Percentiles rank a stretch among this genome's conserved stretches.
These are phyloP conservation scores for Amaranthus hypochondriacus DNA, from an alignment of 148 eudicot genomes.

Conservation along the genomic window DNA sequence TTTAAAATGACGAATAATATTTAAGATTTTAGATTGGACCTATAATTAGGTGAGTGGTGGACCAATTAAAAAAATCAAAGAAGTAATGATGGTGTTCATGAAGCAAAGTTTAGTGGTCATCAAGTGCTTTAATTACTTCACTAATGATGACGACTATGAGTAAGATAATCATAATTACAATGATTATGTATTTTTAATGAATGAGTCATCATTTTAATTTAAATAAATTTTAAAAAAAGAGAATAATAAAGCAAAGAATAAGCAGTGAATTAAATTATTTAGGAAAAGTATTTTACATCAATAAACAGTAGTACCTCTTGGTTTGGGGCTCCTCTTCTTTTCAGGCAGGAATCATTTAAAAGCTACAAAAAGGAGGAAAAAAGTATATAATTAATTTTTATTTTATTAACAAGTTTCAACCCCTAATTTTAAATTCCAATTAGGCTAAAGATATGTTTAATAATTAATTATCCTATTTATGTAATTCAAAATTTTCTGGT, in stretches of 20 bases:
- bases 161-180: constrained; percentile 16
- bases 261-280: not conserved
- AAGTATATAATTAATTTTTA: constrained; percentile 8
- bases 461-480: constrained; percentile 3
- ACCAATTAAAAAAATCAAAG: constrained; percentile 1
- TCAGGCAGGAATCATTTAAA: constrained; percentile 42
- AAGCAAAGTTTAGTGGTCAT: constrained; percentile 18
- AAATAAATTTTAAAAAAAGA: not conserved
- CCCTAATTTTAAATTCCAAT: constrained; percentile 25
- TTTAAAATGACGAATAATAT: not conserved
- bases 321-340: constrained; percentile 46
- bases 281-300: not conserved
- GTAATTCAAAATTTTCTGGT: not conserved
- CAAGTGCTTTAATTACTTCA: constrained; percentile 4
- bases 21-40: too few relatives aligned
- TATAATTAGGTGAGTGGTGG: not conserved
- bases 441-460: constrained; percentile 22
- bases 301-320: constrained; percentile 23
- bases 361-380: constrained; percentile 31
- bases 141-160: constrained; percentile 16
- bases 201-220: constrained; percentile 12
- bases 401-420: not conserved
- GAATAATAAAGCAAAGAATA: not conserved
- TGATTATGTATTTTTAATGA: constrained; percentile 18
- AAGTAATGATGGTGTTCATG: constrained; percentile 17